Evolutionary conservation across 1,139 yeast species (phyloP).

Genomic region (Saccharomyces hybrid): DNA sequence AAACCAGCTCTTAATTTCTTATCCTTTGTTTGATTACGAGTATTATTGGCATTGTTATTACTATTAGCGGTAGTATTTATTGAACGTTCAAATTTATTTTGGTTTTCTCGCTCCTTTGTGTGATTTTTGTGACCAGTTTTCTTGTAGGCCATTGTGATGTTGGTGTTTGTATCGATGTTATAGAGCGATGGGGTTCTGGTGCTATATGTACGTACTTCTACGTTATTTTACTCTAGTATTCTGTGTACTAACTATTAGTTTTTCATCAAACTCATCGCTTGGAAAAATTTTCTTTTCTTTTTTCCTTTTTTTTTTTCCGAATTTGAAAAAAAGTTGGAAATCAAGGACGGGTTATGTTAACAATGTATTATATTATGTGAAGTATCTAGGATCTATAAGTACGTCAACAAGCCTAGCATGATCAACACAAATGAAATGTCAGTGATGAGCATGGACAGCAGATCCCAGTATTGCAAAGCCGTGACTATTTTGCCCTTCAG

Average conservation of each 20-base stretch:
- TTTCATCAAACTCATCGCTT: constrained; percentile 5
- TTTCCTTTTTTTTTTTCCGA: not conserved
- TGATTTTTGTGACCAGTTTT: not conserved
- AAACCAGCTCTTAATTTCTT: constrained; percentile 57
- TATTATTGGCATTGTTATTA: not conserved
- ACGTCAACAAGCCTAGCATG: constrained; percentile 33
- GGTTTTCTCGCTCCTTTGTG: constrained; percentile 21
- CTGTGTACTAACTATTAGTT: constrained; percentile 3
- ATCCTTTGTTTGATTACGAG: constrained; percentile 37
- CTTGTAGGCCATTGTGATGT: constrained; percentile 2
- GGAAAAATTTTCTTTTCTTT: not conserved
- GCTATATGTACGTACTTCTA: not conserved
- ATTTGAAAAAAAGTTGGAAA: not conserved
- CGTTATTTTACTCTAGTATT: not conserved
- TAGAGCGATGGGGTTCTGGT: not conserved
- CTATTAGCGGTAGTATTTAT: not conserved
- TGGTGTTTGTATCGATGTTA: constrained; percentile 8
- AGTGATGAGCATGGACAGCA: constrained; percentile 34
- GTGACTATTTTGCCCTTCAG: constrained; percentile 24
- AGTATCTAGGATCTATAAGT: constrained; percentile 8
- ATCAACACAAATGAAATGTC: constrained; percentile 38
- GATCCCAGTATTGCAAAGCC: constrained; percentile 35
- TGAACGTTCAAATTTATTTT: constrained; percentile 22
- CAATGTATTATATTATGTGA: constrained; percentile 7
- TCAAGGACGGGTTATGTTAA: not conserved